Base-by-base conservation (phyloP, 192 early-diverging fungal species). In the Chytriomyces confervae region DNA sequence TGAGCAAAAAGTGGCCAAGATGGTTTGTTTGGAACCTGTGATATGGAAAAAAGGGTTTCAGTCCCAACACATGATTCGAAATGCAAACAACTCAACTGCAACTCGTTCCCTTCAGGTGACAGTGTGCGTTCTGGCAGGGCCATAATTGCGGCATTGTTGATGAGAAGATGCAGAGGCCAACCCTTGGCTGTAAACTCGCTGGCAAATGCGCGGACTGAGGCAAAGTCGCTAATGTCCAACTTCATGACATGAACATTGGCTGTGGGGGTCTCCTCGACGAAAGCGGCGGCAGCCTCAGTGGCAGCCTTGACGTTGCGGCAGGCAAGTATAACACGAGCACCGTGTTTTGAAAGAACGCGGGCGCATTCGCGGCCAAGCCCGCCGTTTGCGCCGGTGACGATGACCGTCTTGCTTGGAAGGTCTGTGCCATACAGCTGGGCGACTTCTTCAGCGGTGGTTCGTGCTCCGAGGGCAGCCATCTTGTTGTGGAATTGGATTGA, bases 81-180 rank as follows among this genome's bases (percentile, higher is more conserved):
- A 70, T 66, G 16, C n/a, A 88, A 89, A 27, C 79, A 77, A 5
- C 81, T 87, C 46, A 91, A 84, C 74, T 91, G 90, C n/a, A 79
- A 78, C 77, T 91, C 89, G 49, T 84, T 74, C n/a, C 89, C 89
- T 46, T 91, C 85, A n/a, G 78, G 77, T 23, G 85, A 82, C 18
- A 76, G 47, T 2, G 79, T 67, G 8, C 20, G 60, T 51, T 79
- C 77, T 6, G 87, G 87, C 27, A 74, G 76, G 13, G 81, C 81
- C 89, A 90, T 90, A 47, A 85, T 75, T 8, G 81, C 83, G 50
- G 77, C 50, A 72, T 60, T 49, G 46, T 76, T 46, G 20, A 75
- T 20, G 36, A 75, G 53, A 48, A 75, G 57, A 47, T 84, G 72
- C 24, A 84, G 48, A 11, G 63, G 76, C 13, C 24, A 73, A n/a